Evolutionary conservation across 306 rosid genomes (phyloP).

Genomic region (Canavalia gladiata): DNA sequence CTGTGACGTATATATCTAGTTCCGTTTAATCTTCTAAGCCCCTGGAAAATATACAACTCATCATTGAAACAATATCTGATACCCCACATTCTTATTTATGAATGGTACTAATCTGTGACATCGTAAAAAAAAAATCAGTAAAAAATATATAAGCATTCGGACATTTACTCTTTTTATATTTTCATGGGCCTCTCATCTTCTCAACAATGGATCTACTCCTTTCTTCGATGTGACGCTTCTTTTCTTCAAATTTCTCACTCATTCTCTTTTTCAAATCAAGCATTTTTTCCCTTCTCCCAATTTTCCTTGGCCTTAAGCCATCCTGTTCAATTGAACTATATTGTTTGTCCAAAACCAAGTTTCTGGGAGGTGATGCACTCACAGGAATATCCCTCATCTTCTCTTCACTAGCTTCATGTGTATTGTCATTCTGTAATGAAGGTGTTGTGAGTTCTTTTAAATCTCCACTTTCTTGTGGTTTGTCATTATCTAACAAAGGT

Average conservation of each 20-base stretch:
- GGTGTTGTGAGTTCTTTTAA: constrained; percentile 52
- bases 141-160: constrained; percentile 40
- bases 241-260: constrained; percentile 91
- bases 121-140: constrained; percentile 39
- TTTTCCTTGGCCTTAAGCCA: constrained; percentile 63
- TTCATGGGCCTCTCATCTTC: constrained; percentile 85
- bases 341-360: constrained; percentile 48
- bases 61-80: constrained; percentile 42
- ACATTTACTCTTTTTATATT: constrained; percentile 10
- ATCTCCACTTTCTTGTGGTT: constrained; percentile 45
- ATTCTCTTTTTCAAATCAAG: constrained; percentile 78
- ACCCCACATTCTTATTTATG: constrained; percentile 35
- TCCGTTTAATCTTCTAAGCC: constrained; percentile 42
- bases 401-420: constrained; percentile 48
- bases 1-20: constrained; percentile 33
- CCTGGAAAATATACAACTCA: constrained; percentile 46
- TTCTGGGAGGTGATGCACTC: constrained; percentile 47
- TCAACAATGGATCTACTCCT: constrained; percentile 80
- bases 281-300: constrained; percentile 82
- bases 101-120: constrained; percentile 38
- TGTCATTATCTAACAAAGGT: constrained; percentile 63
- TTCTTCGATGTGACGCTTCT: constrained; percentile 82
- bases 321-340: constrained; percentile 53
- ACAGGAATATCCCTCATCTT: constrained; percentile 51
- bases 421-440: constrained; percentile 30